Evolutionary conservation across 169 alveolate species (phyloP).

Genomic region (Perkinsus chesapeaki): DNA sequence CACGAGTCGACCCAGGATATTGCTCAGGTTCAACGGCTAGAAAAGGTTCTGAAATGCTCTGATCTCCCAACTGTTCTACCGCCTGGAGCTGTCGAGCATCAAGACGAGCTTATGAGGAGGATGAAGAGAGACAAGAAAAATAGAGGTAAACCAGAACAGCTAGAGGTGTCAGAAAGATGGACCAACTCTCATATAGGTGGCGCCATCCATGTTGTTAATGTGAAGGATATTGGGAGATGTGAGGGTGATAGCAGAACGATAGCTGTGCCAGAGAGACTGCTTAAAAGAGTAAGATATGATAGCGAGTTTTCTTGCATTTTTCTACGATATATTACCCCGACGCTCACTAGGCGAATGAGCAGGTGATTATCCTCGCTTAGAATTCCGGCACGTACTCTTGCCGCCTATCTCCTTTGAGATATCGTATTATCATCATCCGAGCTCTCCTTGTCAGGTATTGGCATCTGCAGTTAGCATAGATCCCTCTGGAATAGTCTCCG

Average conservation of each 20-base stretch:
- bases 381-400: too few relatives aligned
- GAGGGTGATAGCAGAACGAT: background rate
- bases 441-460: background rate
- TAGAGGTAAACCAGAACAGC: background rate
- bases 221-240: background rate
- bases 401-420: too few relatives aligned
- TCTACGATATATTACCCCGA: too few relatives aligned
- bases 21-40: background rate
- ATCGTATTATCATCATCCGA: too few relatives aligned
- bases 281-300: background rate
- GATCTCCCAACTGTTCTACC: background rate
- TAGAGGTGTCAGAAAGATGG: background rate
- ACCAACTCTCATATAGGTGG: background rate
- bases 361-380: too few relatives aligned
- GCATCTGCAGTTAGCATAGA: background rate
- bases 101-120: background rate
- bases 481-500: background rate
- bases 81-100: background rate
- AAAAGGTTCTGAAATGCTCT: background rate
- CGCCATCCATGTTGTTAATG: background rate
- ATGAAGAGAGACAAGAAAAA: conserved; percentile 24
- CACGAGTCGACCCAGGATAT: background rate
- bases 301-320: conserved; percentile 6
- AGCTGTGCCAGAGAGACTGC: background rate
- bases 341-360: too few relatives aligned